A percentile compares a stretch with the other conserved stretches of the same genome.
Evolutionary conservation across 768 basidiomycete genomes (phyloP).

Genomic region (Serendipita vermifera): DNA sequence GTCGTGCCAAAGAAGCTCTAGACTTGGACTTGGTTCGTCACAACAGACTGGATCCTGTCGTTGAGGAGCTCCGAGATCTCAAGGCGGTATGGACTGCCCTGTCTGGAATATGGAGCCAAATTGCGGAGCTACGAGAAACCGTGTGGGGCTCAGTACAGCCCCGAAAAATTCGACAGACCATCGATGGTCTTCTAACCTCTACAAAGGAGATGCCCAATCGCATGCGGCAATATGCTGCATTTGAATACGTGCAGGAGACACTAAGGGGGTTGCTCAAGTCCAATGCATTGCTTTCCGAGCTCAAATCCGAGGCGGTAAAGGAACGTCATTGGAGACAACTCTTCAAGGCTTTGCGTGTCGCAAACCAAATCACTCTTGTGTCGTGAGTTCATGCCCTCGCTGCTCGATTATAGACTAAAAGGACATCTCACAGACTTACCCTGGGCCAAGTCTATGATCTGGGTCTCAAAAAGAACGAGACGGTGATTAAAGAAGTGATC

Average conservation of each 20-base stretch:
- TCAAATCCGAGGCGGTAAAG: constrained; percentile 94
- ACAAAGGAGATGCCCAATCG: constrained; percentile 98
- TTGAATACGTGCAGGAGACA: constrained; percentile 93
- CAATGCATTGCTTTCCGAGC: constrained; percentile 78
- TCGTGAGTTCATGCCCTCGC: constrained; percentile 33
- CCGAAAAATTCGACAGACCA: constrained; percentile 84
- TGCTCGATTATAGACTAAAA: constrained; percentile 9
- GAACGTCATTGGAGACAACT: constrained; percentile 98
- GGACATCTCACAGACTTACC: constrained; percentile 54
- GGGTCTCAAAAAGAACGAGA: constrained; percentile 89
- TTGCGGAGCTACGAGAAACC: constrained; percentile 75
- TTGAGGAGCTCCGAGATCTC: constrained; percentile 89
- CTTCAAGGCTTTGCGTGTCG: constrained; percentile 73
- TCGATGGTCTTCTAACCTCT: constrained; percentile 81
- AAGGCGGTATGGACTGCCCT: constrained; percentile 99
- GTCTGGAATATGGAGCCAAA: constrained; percentile 92
- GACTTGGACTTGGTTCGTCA: constrained; percentile 84
- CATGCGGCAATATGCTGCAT: constrained; percentile 98
- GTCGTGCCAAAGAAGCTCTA: constrained; percentile 91
- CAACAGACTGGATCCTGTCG: constrained; percentile 83
- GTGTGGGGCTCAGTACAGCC: constrained; percentile 89
- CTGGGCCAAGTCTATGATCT: constrained; percentile 94
- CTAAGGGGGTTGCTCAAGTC: constrained; percentile 77
- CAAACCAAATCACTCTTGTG: constrained; percentile 61
- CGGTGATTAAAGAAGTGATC: constrained; percentile 84